Base-by-base conservation (phyloP, 2,329 filamentous ascomycete species). In the Cladophialophora yegresii region DNA sequence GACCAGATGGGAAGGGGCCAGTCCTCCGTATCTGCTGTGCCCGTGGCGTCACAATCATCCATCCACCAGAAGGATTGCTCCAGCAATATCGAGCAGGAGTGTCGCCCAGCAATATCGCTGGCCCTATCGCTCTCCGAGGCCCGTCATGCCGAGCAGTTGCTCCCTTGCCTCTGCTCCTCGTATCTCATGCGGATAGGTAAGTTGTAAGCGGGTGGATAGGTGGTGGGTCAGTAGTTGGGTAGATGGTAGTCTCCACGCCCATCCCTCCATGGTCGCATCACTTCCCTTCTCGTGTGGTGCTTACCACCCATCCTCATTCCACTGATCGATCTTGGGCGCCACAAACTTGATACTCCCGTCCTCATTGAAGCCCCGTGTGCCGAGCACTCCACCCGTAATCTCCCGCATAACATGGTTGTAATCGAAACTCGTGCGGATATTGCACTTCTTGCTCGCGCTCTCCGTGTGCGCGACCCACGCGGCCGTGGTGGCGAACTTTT, bases 381-480 rank as follows among this genome's bases (percentile, higher is more conserved):
- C 74, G 58, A 79, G 71, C 20, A 79, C 50, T 0, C 78, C 78
- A 2, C 74, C 76, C 8, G 73, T 79, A 13, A 78, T 64, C 26
- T 78, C 75, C 33, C 76, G 72, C 32, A 81, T 71, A 0, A 77
- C 70, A 57, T 76, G 71, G 2, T 72, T 73, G 55, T 75, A 78
- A 8, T 72, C 67, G 2, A 61, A 51, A 22, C 68, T 71, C 1
- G 73, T 66, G 32, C 70, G 73, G 43, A 79, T 72, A 7, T 70
- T 68, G 70, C 79, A 80, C 22, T 73, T 73, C 28, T 69, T 71
- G 12, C 69, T 76, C 2, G 71, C 69, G 1, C 74, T 74, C 66
- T 81, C 79, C 61, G 74, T 75, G 62, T 81, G 79, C 0, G 75
- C 74, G n/a, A 79, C 71, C 3, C 80, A 71, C 0, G 77, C 77